Percentiles rank a stretch among this genome's conserved stretches.
Conservation (phyloP, 2,329 filamentous ascomycete genomes). For the Cladosporium phlei region DNA sequence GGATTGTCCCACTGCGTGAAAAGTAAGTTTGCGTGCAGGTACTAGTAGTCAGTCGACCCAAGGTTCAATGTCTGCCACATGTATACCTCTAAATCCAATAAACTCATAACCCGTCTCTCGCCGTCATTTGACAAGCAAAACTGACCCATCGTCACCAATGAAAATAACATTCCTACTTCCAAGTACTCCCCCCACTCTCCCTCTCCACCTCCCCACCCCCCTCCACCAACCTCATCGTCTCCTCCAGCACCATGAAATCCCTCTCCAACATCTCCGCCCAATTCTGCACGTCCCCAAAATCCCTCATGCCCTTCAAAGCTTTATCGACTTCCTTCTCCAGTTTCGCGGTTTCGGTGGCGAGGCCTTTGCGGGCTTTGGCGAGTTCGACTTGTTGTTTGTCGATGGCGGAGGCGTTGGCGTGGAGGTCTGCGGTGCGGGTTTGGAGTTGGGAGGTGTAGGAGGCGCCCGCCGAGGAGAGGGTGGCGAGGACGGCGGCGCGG, state of each 20-base stretch:
- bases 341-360: conserved; percentile 59
- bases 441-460: conserved; percentile 65
- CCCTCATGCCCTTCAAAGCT: conserved; percentile 64
- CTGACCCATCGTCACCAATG: too few species aligned
- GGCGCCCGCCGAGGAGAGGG: conserved; percentile 56
- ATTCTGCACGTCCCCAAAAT: conserved; percentile 77
- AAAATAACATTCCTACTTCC: too few species aligned
- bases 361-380: conserved; percentile 49
- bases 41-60: too few species aligned
- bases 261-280: conserved; percentile 74
- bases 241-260: conserved; percentile 34
- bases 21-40: too few species aligned
- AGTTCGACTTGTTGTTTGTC: conserved; percentile 56
- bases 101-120: too few species aligned
- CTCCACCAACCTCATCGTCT: conserved; percentile 34
- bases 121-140: too few species aligned
- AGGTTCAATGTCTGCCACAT: too few species aligned
- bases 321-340: conserved; percentile 60
- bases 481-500: conserved; percentile 47
- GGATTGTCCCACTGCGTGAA: too few species aligned
- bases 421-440: conserved; percentile 63
- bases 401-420: conserved; percentile 63
- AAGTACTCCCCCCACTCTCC: conserved; percentile 29
- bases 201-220: conserved; percentile 24
- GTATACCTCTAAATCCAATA: too few species aligned